Conservation (phyloP, 306 rosid genomes). For the Gastrolobium villosum region DNA sequence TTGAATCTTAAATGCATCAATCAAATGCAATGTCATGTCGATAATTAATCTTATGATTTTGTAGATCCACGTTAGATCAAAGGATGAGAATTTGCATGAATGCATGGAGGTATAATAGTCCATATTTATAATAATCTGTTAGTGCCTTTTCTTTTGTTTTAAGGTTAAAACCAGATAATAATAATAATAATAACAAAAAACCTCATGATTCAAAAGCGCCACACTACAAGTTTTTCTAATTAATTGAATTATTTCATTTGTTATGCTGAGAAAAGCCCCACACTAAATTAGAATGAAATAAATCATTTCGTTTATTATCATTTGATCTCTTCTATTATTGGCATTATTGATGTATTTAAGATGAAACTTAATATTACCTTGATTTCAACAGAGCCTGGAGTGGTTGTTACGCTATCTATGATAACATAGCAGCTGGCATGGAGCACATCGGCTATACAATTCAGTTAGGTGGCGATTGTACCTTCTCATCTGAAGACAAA, state of each 20-base stretch:
- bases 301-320: not conserved
- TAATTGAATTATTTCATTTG: not conserved
- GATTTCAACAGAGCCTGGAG: slow-evolving; percentile 76
- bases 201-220: not conserved
- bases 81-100: slow-evolving; percentile 70
- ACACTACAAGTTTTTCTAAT: not conserved
- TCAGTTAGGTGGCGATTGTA: slow-evolving; percentile 39
- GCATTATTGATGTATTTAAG: slow-evolving; percentile 22
- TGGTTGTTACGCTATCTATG: slow-evolving; percentile 79
- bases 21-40: not conserved
- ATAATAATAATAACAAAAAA: not conserved
- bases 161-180: not conserved
- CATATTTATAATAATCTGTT: slow-evolving; percentile 1
- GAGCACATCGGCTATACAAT: slow-evolving; percentile 38
- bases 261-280: not conserved
- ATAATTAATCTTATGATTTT: slow-evolving; percentile 51
- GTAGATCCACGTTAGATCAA: slow-evolving; percentile 92
- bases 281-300: not conserved
- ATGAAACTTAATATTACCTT: slow-evolving; percentile 48
- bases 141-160: not conserved
- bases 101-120: slow-evolving; percentile 78
- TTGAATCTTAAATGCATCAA: slow-evolving; percentile 20
- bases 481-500: slow-evolving; percentile 46
- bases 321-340: not conserved
- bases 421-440: slow-evolving; percentile 43